Percentiles rank a stretch among this genome's conserved stretches.
phyloP scores from a whole-genome alignment of 331 rosid species.

The Rhamnella rubrinervis region DNA sequence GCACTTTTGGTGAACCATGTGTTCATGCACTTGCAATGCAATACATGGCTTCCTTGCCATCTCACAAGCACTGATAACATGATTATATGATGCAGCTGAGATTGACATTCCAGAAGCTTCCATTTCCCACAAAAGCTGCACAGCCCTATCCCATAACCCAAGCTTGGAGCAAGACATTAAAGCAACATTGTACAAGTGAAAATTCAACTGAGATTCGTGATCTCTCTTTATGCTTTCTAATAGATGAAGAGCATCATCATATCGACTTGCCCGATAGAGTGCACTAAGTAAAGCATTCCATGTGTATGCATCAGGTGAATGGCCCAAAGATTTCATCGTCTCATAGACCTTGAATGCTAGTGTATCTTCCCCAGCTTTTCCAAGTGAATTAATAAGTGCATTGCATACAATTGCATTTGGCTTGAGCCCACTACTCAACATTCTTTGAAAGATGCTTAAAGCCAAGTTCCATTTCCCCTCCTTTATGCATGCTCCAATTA shows the following conservation, averaged over 20 bases:
- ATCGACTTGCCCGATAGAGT: slow-evolving; percentile 52
- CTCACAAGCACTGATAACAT: slow-evolving; percentile 76
- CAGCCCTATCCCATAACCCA: slow-evolving; percentile 66
- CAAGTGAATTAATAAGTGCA: slow-evolving; percentile 70
- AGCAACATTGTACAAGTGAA: slow-evolving; percentile 64
- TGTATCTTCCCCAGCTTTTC: slow-evolving; percentile 68
- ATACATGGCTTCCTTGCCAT: slow-evolving; percentile 60
- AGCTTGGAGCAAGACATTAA: slow-evolving; percentile 81
- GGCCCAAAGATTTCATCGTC: slow-evolving; percentile 51
- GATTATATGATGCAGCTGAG: slow-evolving; percentile 63
- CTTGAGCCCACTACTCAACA: slow-evolving; percentile 48
- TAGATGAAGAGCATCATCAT: slow-evolving; percentile 59
- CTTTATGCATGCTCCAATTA: slow-evolving; percentile 61
- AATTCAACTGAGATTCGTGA: slow-evolving; percentile 32
- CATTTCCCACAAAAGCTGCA: slow-evolving; percentile 80
- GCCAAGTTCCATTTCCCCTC: slow-evolving; percentile 83
- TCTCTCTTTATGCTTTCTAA: slow-evolving; percentile 53
- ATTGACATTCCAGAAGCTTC: slow-evolving; percentile 54
- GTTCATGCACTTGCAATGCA: slow-evolving; percentile 83
- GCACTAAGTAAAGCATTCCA: slow-evolving; percentile 66
- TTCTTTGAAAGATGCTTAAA: slow-evolving; percentile 47
- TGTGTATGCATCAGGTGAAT: slow-evolving; percentile 75
- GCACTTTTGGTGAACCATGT: slow-evolving; percentile 70
- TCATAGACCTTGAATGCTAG: slow-evolving; percentile 54
- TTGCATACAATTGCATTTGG: slow-evolving; percentile 71